Conservation (phyloP, 139 green algal species). For the Coccomyxa sp. region DNA sequence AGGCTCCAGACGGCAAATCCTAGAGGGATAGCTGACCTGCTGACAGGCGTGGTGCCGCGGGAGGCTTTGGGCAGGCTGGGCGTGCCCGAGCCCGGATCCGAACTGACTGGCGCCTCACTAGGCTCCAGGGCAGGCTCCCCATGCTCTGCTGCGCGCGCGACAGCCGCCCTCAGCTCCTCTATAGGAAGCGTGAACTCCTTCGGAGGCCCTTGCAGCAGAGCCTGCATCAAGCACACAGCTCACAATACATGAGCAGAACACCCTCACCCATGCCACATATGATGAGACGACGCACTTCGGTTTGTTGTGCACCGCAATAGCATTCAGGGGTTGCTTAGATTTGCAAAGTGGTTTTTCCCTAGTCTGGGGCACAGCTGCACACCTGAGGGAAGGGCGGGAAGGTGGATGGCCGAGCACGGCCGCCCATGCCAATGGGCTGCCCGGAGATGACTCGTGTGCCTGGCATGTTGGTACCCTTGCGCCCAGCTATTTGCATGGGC, state of each 20-base stretch:
- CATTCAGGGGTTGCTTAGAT: too few relatives aligned
- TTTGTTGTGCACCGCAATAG: too few relatives aligned
- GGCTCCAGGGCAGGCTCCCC: too few relatives aligned
- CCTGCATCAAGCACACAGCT: too few relatives aligned
- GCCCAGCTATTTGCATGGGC: constrained; percentile 2
- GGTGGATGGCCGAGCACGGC: constrained; percentile 15
- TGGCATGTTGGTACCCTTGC: background rate
- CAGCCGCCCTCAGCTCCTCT: background rate
- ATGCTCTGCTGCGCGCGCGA: background rate
- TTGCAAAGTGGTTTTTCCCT: too few relatives aligned
- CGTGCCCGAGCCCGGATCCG: background rate
- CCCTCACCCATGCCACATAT: too few relatives aligned
- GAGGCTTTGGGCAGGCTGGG: background rate
- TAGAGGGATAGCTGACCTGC: too few relatives aligned
- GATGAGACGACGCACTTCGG: too few relatives aligned
- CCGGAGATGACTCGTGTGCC: background rate
- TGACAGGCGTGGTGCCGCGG: background rate
- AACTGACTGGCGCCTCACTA: background rate
- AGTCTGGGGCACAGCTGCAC: background rate
- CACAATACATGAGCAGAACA: too few relatives aligned
- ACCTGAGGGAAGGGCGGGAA: constrained; percentile 38
- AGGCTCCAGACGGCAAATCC: too few relatives aligned
- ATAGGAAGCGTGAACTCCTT: background rate
- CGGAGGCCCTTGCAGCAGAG: background rate
- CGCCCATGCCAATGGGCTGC: background rate